These are phyloP conservation scores for Trichoderma guizhouense DNA, from an alignment of 2,329 filamentous ascomycete species.

Conservation along the genomic window DNA sequence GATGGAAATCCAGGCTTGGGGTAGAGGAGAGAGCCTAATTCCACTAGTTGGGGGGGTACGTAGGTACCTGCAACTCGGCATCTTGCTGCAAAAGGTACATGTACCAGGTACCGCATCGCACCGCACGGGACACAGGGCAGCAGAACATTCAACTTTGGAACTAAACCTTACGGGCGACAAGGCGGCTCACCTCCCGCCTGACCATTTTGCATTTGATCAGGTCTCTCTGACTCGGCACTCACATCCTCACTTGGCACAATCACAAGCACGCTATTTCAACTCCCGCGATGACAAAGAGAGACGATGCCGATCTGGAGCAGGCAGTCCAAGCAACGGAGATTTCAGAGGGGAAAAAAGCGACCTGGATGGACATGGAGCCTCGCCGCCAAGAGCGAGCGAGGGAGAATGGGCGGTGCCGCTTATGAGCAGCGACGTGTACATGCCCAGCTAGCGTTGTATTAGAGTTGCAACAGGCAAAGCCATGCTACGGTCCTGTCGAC, in stretches of 20 bases:
- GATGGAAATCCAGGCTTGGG: constrained; percentile 9
- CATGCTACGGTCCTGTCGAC: not conserved
- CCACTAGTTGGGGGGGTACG: not conserved
- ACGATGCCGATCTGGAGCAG: not conserved
- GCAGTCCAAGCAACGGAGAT: not conserved
- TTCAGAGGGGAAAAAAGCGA: not conserved
- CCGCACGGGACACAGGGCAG: not conserved
- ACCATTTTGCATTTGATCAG: not conserved
- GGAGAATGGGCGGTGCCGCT: not conserved
- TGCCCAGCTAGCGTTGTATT: not conserved
- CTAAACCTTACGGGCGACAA: not conserved
- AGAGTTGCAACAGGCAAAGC: constrained; percentile 8
- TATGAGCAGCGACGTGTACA: not conserved
- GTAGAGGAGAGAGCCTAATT: constrained; percentile 15
- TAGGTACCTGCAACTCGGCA: not conserved
- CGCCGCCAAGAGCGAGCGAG: not conserved
- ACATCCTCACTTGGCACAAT: not conserved
- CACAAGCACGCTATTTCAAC: not conserved
- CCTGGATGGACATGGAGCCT: not conserved
- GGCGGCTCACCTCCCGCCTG: not conserved
- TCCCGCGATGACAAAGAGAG: not conserved
- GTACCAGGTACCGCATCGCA: not conserved
- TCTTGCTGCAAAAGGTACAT: not conserved
- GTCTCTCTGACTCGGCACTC: not conserved
- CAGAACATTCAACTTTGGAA: not conserved